phyloP scores from a whole-genome alignment of 768 basidiomycete genomes.

The Xerocomellus dryophilus region DNA sequence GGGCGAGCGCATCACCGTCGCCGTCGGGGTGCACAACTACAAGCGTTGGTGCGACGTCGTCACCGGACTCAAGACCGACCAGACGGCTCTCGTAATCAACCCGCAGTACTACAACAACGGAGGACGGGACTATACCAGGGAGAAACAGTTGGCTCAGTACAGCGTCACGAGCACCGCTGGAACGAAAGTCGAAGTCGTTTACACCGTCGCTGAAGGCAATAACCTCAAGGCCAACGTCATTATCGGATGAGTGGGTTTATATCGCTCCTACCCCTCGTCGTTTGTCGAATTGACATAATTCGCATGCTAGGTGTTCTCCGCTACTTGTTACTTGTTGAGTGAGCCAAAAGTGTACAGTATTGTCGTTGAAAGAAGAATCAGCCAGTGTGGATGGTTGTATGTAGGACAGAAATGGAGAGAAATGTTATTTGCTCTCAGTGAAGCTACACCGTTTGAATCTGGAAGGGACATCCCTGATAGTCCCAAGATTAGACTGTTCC shows the following conservation, averaged over 20 bases:
- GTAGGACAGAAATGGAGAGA: background rate
- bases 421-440: background rate
- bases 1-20: conserved; percentile 34
- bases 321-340: too few relatives aligned
- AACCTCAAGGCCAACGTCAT: conserved; percentile 7
- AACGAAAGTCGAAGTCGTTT: background rate
- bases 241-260: conserved; percentile 2
- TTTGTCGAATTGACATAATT: background rate
- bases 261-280: too few relatives aligned
- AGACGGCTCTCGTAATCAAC: conserved; percentile 27
- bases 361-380: background rate
- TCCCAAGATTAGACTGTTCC: too few relatives aligned
- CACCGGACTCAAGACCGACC: conserved; percentile 25
- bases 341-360: background rate
- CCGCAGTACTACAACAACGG: conserved; percentile 26
- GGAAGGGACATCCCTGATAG: too few relatives aligned
- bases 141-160: conserved; percentile 6
- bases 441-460: too few relatives aligned
- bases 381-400: background rate
- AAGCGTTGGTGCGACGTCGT: conserved; percentile 40
- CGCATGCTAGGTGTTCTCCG: background rate
- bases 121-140: background rate
- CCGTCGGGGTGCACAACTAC: conserved; percentile 40
- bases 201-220: conserved; percentile 3
- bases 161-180: conserved; percentile 1